phyloP scores from a whole-genome alignment of 208 protist species.

The Leishmania aethiopica region DNA sequence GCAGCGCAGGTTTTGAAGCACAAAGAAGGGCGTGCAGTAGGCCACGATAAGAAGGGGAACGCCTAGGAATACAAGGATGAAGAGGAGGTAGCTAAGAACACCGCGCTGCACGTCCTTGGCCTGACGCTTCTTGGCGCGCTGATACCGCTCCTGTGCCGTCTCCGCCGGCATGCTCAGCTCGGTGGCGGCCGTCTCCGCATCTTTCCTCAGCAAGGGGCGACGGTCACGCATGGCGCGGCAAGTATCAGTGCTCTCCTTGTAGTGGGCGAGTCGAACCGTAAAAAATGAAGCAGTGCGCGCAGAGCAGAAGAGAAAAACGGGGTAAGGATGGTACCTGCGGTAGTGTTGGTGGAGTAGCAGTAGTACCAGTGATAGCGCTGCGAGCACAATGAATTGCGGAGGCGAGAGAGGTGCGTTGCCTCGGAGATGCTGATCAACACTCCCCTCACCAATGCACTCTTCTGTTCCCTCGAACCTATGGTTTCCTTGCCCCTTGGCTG shows the following conservation, averaged over 20 bases:
- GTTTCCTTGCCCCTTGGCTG: neutral
- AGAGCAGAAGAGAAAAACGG: slow-evolving; percentile 1
- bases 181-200: slow-evolving; percentile 2
- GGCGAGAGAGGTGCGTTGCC: neutral
- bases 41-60: slow-evolving; percentile 59
- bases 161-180: slow-evolving; percentile 42
- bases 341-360: neutral
- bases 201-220: slow-evolving; percentile 11
- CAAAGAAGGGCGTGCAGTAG: slow-evolving; percentile 81
- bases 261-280: neutral
- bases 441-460: neutral
- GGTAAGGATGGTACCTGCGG: neutral
- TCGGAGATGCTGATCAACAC: neutral
- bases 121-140: slow-evolving; percentile 21
- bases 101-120: slow-evolving; percentile 31
- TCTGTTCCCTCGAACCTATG: neutral
- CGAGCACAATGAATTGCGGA: neutral
- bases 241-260: neutral
- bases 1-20: slow-evolving; percentile 76
- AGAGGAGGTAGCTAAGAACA: slow-evolving; percentile 52
- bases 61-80: slow-evolving; percentile 60
- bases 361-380: neutral
- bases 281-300: neutral
- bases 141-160: slow-evolving; percentile 30
- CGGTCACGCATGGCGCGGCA: slow-evolving; percentile 31